Percentiles rank a stretch among this genome's conserved stretches.
phyloP scores from a whole-genome alignment of 2,329 filamentous ascomycete species.

The Paraphaeosphaeria sporulosa region DNA sequence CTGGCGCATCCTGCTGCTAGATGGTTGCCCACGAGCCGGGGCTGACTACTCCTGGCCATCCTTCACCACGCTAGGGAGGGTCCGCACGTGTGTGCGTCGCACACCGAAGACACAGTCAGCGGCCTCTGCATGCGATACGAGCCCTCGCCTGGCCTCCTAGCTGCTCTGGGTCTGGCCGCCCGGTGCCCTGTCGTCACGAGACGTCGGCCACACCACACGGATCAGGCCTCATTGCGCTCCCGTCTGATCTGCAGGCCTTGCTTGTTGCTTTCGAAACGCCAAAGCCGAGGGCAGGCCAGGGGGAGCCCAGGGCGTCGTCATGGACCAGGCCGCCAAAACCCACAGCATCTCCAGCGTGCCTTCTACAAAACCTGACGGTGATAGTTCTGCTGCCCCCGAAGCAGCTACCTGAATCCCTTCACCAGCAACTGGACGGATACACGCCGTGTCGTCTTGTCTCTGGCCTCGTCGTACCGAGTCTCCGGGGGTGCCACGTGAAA shows the following conservation, averaged over 20 bases:
- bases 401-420: neutral
- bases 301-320: neutral
- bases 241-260: slow-evolving; percentile 35
- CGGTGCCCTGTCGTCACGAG: slow-evolving; percentile 17
- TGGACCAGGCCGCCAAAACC: slow-evolving; percentile 3
- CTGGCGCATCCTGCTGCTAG: slow-evolving; percentile 9
- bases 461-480: neutral
- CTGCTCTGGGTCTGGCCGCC: slow-evolving; percentile 15
- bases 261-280: slow-evolving; percentile 33
- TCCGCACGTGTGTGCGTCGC: slow-evolving; percentile 24
- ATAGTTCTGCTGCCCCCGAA: neutral
- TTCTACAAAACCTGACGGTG: neutral
- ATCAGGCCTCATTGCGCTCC: slow-evolving; percentile 26
- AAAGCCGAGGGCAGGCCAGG: slow-evolving; percentile 14
- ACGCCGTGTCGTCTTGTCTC: neutral
- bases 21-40: slow-evolving; percentile 13
- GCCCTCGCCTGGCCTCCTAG: slow-evolving; percentile 5
- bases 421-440: no score
- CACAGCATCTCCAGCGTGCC: neutral
- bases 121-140: slow-evolving; percentile 16
- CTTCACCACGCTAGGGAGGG: slow-evolving; percentile 16
- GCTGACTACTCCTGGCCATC: slow-evolving; percentile 5
- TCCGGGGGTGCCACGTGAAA: neutral
- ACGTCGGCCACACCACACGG: slow-evolving; percentile 18
- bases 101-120: slow-evolving; percentile 33